These are phyloP conservation scores for Neonectria ditissima DNA, from an alignment of 2,329 filamentous ascomycete species.

Conservation along the genomic window DNA sequence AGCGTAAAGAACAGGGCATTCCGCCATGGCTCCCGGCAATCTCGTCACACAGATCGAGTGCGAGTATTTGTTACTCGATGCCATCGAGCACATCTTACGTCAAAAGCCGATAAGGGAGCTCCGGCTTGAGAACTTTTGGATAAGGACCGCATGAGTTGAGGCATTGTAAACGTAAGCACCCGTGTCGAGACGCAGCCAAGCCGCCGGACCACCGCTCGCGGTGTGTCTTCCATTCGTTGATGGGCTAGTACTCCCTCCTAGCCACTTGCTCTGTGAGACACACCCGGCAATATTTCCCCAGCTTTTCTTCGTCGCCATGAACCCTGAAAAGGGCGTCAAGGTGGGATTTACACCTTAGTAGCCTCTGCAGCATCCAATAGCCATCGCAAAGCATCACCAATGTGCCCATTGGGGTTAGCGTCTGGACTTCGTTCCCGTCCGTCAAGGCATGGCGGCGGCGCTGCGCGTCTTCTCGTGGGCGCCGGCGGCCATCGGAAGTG, in stretches of 20 bases:
- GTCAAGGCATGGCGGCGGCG: conserved; percentile 5
- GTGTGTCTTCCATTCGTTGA: not conserved
- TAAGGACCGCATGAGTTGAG: not conserved
- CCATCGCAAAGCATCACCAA: not conserved
- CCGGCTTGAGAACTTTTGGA: not conserved
- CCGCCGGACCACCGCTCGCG: not conserved
- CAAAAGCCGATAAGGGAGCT: conserved; percentile 29
- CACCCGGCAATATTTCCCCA: not conserved
- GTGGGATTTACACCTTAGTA: not conserved
- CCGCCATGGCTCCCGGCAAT: conserved; percentile 38
- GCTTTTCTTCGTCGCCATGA: conserved; percentile 3
- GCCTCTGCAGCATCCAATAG: conserved; percentile 5
- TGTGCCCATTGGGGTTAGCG: not conserved
- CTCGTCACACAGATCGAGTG: conserved; percentile 31
- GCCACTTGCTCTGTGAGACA: not conserved
- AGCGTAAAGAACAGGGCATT: conserved; percentile 11
- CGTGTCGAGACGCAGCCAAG: not conserved
- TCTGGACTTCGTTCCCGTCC: not conserved
- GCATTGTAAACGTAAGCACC: not conserved
- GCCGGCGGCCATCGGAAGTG: conserved; percentile 48
- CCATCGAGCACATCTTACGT: conserved; percentile 33
- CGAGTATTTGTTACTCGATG: conserved; percentile 36
- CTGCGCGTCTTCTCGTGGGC: conserved; percentile 17
- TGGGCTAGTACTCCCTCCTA: not conserved
- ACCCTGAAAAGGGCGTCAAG: not conserved